Evolutionary conservation across 257 asterid genomes (phyloP), one percentile per base, ranked within the genome.

Genomic region (Forsythia suspensa): DNA sequence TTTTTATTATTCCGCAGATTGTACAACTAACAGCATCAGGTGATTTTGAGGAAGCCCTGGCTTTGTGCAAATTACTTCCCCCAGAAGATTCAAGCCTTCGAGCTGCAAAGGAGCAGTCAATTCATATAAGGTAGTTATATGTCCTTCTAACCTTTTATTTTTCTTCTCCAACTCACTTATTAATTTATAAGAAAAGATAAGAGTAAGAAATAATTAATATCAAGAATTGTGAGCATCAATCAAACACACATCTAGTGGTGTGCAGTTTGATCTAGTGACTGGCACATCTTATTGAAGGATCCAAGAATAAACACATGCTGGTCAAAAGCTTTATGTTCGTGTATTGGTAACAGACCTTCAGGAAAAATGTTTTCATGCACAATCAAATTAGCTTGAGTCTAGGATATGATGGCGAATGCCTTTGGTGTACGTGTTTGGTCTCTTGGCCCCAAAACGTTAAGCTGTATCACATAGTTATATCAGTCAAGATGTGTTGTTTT

Each of bases 11-110:
- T 39, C 72, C 81, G 84, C 93, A 96, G 99, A 96, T 96, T 82
- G 96, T 96, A 72, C 99, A 96, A 85, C 89, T 96, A 82, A 94
- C 98, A 82, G 98, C 99, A 81, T 96, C 97, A 57, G 97, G 98
- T 39, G 85, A 96, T 87, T 96, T 96, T 83, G 98, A 96, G 92
- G 99, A 96, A 84, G 99, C 99, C 37, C 85, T 96, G 88, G 91
- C 96, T 85, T 85, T 96, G 85, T 96, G 99, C 83, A 94, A 92
- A 87, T 86, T 92, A 86, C 98, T 96, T 80, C 99, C 99, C 13
- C 95, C 94, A 43, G 99, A 96, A 85, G 99, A 96, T 82, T 94
- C 98, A 72, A 90, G 90, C 84, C 98, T 92, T 55, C 94, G 97
- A 86, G 91, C 93, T 82, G 92, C 97, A 76, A 96, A 91, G 90